A percentile compares a stretch with the other conserved stretches of the same genome.
These are phyloP conservation scores for Conoideocrella luteorostrata DNA, from an alignment of 2,329 filamentous ascomycete genomes.

Conservation along the genomic window DNA sequence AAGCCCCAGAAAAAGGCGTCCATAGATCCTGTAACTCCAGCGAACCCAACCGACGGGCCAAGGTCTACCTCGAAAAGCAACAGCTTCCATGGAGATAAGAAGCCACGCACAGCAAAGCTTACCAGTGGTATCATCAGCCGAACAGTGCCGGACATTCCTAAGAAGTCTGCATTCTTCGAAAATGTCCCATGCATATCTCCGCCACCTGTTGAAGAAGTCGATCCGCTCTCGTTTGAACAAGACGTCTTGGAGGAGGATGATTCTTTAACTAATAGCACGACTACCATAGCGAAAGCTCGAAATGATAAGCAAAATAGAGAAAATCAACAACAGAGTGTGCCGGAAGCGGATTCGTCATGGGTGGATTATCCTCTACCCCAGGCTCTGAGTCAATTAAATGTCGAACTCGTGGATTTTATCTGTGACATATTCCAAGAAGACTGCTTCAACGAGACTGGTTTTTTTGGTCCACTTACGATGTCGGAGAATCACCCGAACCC, in stretches of 20 bases:
- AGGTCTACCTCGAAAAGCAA: constrained; percentile 24
- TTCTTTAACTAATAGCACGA: not conserved
- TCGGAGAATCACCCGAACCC: constrained; percentile 12
- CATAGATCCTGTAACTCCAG: constrained; percentile 23
- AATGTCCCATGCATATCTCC: constrained; percentile 23
- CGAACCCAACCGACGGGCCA: constrained; percentile 21
- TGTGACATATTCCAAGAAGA: constrained; percentile 56
- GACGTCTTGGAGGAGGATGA: constrained; percentile 9
- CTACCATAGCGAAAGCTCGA: constrained; percentile 3
- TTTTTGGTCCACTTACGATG: constrained; percentile 31
- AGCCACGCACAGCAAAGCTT: constrained; percentile 23
- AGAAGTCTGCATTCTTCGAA: constrained; percentile 32
- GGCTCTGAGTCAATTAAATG: constrained; percentile 45
- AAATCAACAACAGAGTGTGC: constrained; percentile 16
- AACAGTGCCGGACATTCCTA: constrained; percentile 28
- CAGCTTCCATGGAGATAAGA: constrained; percentile 28
- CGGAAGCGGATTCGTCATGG: constrained; percentile 18
- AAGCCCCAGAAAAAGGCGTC: constrained; percentile 25
- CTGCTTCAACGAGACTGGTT: constrained; percentile 42
- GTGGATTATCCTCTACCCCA: constrained; percentile 44
- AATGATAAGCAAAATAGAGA: constrained; percentile 10
- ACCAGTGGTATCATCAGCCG: constrained; percentile 19
- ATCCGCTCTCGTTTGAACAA: constrained; percentile 13
- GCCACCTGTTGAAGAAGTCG: constrained; percentile 15
- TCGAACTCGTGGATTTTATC: constrained; percentile 52